Evolutionary conservation across 2,329 filamentous ascomycete species (phyloP), one percentile per base, ranked within the genome.

Genomic region (Diplocarpon rosae): DNA sequence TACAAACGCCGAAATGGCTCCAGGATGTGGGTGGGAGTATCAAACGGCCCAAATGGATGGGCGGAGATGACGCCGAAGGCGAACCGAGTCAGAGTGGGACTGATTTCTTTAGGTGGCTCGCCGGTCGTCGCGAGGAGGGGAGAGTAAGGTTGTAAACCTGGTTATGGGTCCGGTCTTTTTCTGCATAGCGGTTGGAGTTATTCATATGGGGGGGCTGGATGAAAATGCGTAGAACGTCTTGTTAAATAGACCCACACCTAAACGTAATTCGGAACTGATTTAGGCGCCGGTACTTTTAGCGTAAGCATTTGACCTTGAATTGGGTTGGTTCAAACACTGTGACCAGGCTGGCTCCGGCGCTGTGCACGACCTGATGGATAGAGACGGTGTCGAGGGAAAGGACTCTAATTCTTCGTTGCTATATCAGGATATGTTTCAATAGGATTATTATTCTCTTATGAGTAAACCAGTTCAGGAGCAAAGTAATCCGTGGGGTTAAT

Each of bases 21-120:
- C 75, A 79, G 55, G 82, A 85, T 20, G 69, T 86, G 24, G 75
- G 78, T 1, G 71, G 76, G 46, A 75, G 74, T 8, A 76, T 89
- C 63, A 85, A 81, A 63, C 77, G 81, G 59, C 87, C 86, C 5
- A 83, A 79, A 56, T 93, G 87, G 87, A 84, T 92, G 77, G 75
- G 77, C 14, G 75, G 74, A 17, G 73, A 76, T 42, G 40, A 36
- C n/a, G 72, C 71, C 10, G 67, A 65, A 13, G 62, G 55, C 13
- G 57, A 57, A 2, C 58, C 59, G 5, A 56, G 59, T 20, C 63
- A 52, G 12, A 48, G 54, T 50, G 53, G 49, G 2, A 65, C 64
- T 6, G 69, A 75, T 52, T 67, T 79, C 40, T 66, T 75, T 42
- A 66, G 74, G 42, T 78, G 76, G 75, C 80, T 81, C 59, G 72